Evolutionary conservation across 805 yeast species (phyloP), one percentile per base, ranked within the genome.

Genomic region (Middelhovenomyces tepae): DNA sequence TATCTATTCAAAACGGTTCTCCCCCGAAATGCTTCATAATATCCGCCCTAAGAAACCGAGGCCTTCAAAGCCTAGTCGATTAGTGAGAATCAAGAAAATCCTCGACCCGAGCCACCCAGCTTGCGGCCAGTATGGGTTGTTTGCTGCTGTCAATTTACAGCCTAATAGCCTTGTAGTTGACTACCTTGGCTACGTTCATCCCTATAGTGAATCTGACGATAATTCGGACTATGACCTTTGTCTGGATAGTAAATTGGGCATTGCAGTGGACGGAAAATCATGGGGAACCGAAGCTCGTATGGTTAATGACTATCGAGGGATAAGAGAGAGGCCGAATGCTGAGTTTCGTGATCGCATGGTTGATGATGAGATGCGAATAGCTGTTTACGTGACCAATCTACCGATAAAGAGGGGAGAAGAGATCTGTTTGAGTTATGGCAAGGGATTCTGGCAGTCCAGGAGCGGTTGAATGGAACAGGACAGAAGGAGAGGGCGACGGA

Each of bases 231-330:
- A 45, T 26, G 47, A 43, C 17, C 28, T 44, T 8, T 25, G 28
- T 8, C 36, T 44, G 10, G 45, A 42, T 13, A 30, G 36, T 16
- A 24, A 34, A n/a, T 34, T 15, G 13, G 38, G 38, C 9, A 33
- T 44, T 5, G 48, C 38, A 14, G 40, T 43, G 16, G 48, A 44
- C 22, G 48, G 45, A 19, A 31, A 35, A 23, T 20, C 23, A 18
- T 22, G 29, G 34, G 47, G 48, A 7, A 30, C 36, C 10, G 47
- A 45, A 28, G 48, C 48, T 4, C 31, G 48, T 5, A 45, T 45
- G 47, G 35, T 45, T 22, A 43, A 45, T 22, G 47, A 45, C 31
- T 43, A 45, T 19, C 28, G 48, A 10, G 48, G 47, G 3, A 41
- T 45, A 8, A 30, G 28, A 19, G 22, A 22, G 15, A 31, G 28